Evolutionary conservation across 768 basidiomycete species (phyloP).

Genomic region (Candolleomyces aberdarensis): DNA sequence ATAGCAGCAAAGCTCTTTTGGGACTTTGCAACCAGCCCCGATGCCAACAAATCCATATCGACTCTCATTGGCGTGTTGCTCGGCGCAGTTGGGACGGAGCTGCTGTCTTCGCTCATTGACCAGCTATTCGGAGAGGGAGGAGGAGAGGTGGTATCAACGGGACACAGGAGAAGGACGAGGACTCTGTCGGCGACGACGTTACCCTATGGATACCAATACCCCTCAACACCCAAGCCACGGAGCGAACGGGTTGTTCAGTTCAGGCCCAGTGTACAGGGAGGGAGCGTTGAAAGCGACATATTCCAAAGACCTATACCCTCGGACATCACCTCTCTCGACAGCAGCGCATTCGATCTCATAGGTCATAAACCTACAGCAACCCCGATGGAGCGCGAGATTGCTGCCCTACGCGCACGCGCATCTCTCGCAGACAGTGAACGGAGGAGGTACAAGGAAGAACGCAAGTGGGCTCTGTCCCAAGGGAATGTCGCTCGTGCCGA

Average conservation of each 20-base stretch:
- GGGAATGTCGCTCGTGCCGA: constrained; percentile 72
- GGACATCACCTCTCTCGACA: constrained; percentile 68
- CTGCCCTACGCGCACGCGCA: constrained; percentile 69
- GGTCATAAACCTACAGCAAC: constrained; percentile 57
- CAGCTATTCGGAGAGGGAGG: constrained; percentile 13
- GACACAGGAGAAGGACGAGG: constrained; percentile 13
- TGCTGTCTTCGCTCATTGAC: constrained; percentile 54
- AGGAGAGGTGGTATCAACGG: constrained; percentile 26
- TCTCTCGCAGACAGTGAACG: constrained; percentile 82
- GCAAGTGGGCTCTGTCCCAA: constrained; percentile 81
- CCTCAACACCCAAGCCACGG: neutral
- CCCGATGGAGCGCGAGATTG: constrained; percentile 72
- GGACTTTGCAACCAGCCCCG: constrained; percentile 57
- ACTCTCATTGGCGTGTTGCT: constrained; percentile 66
- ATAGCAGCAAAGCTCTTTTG: constrained; percentile 60
- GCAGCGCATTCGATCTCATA: constrained; percentile 56
- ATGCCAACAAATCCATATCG: constrained; percentile 51
- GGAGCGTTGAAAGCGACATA: constrained; percentile 25
- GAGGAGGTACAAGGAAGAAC: constrained; percentile 79
- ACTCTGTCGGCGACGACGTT: neutral
- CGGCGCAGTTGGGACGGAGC: constrained; percentile 69
- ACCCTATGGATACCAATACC: neutral
- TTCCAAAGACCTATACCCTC: constrained; percentile 25
- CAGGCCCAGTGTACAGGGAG: constrained; percentile 37
- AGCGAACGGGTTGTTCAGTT: constrained; percentile 44